Base-by-base conservation (phyloP, 2,329 filamentous ascomycete genomes). In the Hypomyces rosellus region DNA sequence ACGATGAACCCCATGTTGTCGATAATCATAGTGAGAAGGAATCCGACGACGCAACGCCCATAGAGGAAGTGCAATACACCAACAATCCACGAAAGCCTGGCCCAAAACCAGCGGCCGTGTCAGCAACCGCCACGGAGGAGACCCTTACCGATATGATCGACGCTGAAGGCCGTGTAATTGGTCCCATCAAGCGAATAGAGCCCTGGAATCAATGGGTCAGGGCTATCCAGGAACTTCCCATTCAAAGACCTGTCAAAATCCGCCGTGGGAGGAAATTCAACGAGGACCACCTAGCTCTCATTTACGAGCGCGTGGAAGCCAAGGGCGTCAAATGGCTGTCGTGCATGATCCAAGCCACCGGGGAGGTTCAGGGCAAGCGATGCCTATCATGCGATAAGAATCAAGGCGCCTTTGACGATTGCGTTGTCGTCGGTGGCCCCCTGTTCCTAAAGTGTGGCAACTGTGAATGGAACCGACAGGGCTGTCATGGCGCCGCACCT, bases 281-380 rank as follows among this genome's bases (percentile, higher is more conserved):
- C 11, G 55, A 63, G 3, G 60, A 67, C 3, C 65, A 70, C 6
- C 63, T 75, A 8, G 62, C 67, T 3, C 64, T 58, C 25, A 71
- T 76, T 34, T 71, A 73, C 47, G 68, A 71, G 12, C 65, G 69
- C 6, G 63, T 61, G n/a, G 70, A 74, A 42, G 60, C 59, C 2
- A 73, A 74, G 55, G 68, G 65, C 1, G 65, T 70, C 45, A 74
- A 72, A 54, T 77, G 73, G 73, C 55, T 75, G 7, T 69, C 71
- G 12, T 72, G 71, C 50, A 74, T 75, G 67, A 74, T 77, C 33
- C 74, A 78, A 52, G 75, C 75, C 2, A 75, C 68, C 0, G 75
- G 75, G 1, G 63, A 69, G 12, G 50, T 71, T 3, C 72, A 74
- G 50, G 54, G 58, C 0, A 59, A 63, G 16, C 65, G 68, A 25